Evolutionary conservation across 495 filamentous ascomycete species (phyloP).

Genomic region (Mycothermus thermophilus): DNA sequence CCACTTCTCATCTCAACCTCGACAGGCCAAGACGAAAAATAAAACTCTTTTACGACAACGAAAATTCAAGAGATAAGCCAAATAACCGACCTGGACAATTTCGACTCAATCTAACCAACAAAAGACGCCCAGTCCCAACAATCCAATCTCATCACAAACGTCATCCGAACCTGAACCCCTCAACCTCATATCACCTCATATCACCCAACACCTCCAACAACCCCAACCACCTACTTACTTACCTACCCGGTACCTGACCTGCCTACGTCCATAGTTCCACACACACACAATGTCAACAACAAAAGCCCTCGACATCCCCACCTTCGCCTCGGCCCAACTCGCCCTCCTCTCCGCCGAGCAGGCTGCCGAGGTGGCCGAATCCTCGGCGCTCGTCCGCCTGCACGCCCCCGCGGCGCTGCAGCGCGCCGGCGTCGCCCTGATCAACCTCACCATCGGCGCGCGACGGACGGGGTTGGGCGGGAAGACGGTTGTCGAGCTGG

Average conservation of each 20-base stretch:
- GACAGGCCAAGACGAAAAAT: not conserved
- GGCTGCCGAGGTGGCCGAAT: slow-evolving; percentile 61
- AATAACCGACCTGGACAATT: too few relatives aligned
- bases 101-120: too few relatives aligned
- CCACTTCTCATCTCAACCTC: not conserved
- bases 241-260: too few relatives aligned
- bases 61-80: too few relatives aligned
- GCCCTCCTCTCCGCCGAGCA: slow-evolving; percentile 65
- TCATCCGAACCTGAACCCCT: too few relatives aligned
- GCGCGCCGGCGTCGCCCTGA: slow-evolving; percentile 75
- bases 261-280: too few relatives aligned
- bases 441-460: slow-evolving; percentile 58
- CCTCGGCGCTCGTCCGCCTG: slow-evolving; percentile 52
- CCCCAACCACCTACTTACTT: too few relatives aligned
- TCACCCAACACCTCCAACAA: too few relatives aligned
- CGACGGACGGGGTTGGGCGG: slow-evolving; percentile 89
- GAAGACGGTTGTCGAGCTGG: slow-evolving; percentile 70
- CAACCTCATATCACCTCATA: too few relatives aligned
- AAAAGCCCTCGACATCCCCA: slow-evolving; percentile 56
- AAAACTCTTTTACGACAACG: not conserved
- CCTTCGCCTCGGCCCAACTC: slow-evolving; percentile 70
- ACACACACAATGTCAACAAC: too few relatives aligned
- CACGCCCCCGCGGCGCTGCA: slow-evolving; percentile 61
- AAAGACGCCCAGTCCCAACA: too few relatives aligned
- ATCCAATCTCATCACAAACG: too few relatives aligned